phyloP scores from a whole-genome alignment of 495 filamentous ascomycete species.

The Paragyromitra xinjiangensis region DNA sequence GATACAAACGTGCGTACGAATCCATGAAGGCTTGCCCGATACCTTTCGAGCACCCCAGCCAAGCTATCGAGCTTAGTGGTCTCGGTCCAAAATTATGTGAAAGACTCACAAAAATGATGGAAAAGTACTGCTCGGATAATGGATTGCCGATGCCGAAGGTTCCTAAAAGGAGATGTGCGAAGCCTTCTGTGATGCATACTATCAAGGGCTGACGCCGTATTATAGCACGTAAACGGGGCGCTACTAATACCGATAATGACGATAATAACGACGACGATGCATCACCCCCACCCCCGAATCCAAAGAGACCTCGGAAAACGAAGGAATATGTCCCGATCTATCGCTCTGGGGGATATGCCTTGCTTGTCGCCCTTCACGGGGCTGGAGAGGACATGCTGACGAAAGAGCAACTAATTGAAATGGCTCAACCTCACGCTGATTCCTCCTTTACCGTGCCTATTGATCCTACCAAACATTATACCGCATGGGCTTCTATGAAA shows the following conservation, averaged over 20 bases:
- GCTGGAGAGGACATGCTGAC: slow-evolving; percentile 65
- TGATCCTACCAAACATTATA: slow-evolving; percentile 76
- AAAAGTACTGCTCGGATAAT: slow-evolving; percentile 73
- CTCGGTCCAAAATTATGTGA: slow-evolving; percentile 76
- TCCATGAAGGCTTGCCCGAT: slow-evolving; percentile 82
- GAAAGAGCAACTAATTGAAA: slow-evolving; percentile 73
- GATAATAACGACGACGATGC: slow-evolving; percentile 36
- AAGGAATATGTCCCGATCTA: slow-evolving; percentile 77
- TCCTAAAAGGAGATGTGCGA: slow-evolving; percentile 59
- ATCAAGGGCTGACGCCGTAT: slow-evolving; percentile 11
- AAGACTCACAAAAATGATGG: slow-evolving; percentile 73
- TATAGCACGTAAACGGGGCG: slow-evolving; percentile 33
- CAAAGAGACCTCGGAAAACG: slow-evolving; percentile 72
- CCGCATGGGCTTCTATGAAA: slow-evolving; percentile 88
- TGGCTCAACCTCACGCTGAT: slow-evolving; percentile 77
- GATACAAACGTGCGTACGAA: slow-evolving; percentile 81
- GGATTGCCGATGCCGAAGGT: slow-evolving; percentile 74
- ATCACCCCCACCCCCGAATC: slow-evolving; percentile 58
- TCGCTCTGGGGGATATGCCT: slow-evolving; percentile 77
- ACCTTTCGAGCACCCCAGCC: slow-evolving; percentile 75
- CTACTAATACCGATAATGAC: neutral
- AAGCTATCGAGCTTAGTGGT: slow-evolving; percentile 75
- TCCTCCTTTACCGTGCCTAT: slow-evolving; percentile 75
- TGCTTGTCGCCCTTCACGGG: slow-evolving; percentile 73
- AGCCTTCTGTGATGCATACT: slow-evolving; percentile 12